Base-by-base conservation (phyloP, 108 stramenopile species). In the Cyclostephanos invisitatus region DNA sequence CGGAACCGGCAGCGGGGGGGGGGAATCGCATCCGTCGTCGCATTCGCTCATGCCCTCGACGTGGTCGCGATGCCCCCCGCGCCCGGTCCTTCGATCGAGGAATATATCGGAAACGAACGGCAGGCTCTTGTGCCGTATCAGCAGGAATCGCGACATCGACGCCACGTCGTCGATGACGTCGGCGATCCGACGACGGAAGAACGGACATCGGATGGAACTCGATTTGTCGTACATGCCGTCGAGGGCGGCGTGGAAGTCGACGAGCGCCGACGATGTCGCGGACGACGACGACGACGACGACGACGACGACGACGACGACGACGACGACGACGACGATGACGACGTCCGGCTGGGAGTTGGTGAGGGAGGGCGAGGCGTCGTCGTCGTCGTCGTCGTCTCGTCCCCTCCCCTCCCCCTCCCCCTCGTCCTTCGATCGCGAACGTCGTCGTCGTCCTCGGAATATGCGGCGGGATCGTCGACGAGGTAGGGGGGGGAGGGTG, bases 161-260 rank as follows among this genome's bases (percentile, higher is more conserved):
- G 86, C 86, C 21, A 83, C 49, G 22, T 64, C 74, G 70, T 94
- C 93, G 18, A 94, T 69, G 12, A 83, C 11, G 68, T 94, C 93
- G 5, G 91, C 76, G 7, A 78, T 76, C 2, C 93, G 89, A 44
- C 93, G 82, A 24, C 85, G 70, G 32, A 91, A 67, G 75, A 94
- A 94, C 2, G 93, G 93, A 63, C 93, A 94, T 60, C 88, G 87
- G 51, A 93, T 80, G n/a, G 77, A 59, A 11, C 66, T 56, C 20
- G 91, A 85, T 53, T 75, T 61, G 55, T 68, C 74, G 65, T 93
- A 93, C 68, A 81, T 58, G 12, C 12, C 37, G 49, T 81, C 75
- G 36, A 81, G 71, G 32, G 37, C 53, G 61, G 67, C 36, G 56
- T 73, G 64, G 27, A 80, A 64, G 14, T 61, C 51, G 11, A 68